Percentiles rank a stretch among this genome's conserved stretches.
Evolutionary conservation across 176 grass and related monocot species (phyloP).

Genomic region (Hordeum vulgare): MorexV3_pseudomolecules_assembly NC_058520.1:114091110-114091609

Average conservation of each 20-base stretch:
- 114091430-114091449: too few species aligned
- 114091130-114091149: background rate
- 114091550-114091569: background rate
- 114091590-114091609: background rate
- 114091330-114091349: too few species aligned
- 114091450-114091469: background rate
- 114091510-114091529: background rate
- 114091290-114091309: too few species aligned
- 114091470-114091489: background rate
- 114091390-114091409: background rate
- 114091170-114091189: background rate
- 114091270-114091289: background rate
- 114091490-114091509: background rate
- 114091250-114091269: background rate
- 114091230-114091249: background rate
- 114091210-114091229: background rate
- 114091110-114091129: background rate
- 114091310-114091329: too few species aligned
- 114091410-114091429: too few species aligned
- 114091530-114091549: background rate
- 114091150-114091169: background rate
- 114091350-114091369: background rate
- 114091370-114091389: background rate
- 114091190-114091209: background rate
- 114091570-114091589: background rate